Base-by-base conservation (phyloP, 1,284 basidiomycete species). In the Microbotryum scabiosae region DNA sequence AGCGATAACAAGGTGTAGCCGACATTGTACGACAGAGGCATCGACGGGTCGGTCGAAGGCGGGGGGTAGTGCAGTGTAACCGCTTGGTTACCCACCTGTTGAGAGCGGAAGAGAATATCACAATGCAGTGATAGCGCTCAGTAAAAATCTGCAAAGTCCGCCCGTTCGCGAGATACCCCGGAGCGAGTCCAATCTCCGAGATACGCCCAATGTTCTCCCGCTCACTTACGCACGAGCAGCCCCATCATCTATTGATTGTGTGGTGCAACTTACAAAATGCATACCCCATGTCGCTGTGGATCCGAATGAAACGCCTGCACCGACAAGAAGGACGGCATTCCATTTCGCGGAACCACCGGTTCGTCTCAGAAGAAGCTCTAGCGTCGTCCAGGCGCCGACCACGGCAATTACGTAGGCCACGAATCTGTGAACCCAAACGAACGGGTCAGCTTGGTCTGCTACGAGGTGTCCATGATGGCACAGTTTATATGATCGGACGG, bases 1-100 rank as follows among this genome's bases (percentile, higher is more conserved):
- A 79, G 72, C 26, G 75, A 76, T n/a, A 79, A 68, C 47, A 79
- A 65, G 18, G 78, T 78, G 67, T 71, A 78, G 6, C 75, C 76
- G 7, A 74, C 70, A 50, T 71, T 61, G 69, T 79, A 79, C 9
- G 72, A 66, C 23, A 79, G 73, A 18, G 73, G 73, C 0, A 77
- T 59, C n/a, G 58, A 54, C 32, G 70, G 59, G 21, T 65, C 59
- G 16, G 57, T 36, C 41, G 51, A 59, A 1, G 69, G 64, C 6
- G 61, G 57, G 2, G 76, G 74, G 55, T 74, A 72, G 48, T 73
- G 72, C 1, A 78, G 71, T 1, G 73, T 72, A 10, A 78, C 69
- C 7, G 76, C 70, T 60, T 77, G 76, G 71, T 78, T 78, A 57
- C 77, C 77, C 65, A 78, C 73, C 65, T 69, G 51, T 20, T 26